Evolutionary conservation across 306 rosid species (phyloP), one percentile per base, ranked within the genome.

Genomic region (Malus sieversii): DNA sequence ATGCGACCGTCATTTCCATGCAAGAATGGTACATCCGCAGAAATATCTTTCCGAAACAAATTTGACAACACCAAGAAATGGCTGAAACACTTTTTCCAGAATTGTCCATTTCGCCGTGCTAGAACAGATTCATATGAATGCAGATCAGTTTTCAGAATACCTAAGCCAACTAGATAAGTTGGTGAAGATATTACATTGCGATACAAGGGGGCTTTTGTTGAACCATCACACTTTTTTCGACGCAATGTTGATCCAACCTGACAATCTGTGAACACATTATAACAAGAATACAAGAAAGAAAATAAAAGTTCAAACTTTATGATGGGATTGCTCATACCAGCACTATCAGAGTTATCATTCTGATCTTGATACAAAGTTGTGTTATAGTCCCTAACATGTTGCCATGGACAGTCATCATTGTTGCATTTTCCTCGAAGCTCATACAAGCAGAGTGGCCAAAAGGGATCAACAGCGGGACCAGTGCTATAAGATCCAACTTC

Each of bases 401-500:
- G 98, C 98, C 98, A 95, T 68, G 96, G 97, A 66, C 97, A 95
- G 81, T 90, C 96, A 19, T 95, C 95, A 83, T 95, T 87, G 93
- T 95, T 95, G 92, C 98, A 95, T 85, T 92, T 95, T 84, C 98
- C 98, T 78, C 98, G 96, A 58, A 95, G 97, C 74, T 92, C 98
- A 87, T 76, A 95, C 92, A 90, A 87, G 87, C 98, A 95, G 79
- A 92, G 96, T 2, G 98, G 98, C 96, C 93, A 88, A 81, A 86
- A 88, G 9, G 96, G 93, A 78, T 95, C 97, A 80, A 95, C 87
- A 10, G 85, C 74, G 59, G 88, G 73, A 75, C 84, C 86, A 81
- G 80, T 75, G 68, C 86, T 82, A 79, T 88, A 90, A 78, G 92
- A 86, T 75, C 93, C 88, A 68, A 45, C 29, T 77, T 89, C 93